Conservation (phyloP, 2,329 filamentous ascomycete species). For the Scopulariopsis brevicaulis region DNA sequence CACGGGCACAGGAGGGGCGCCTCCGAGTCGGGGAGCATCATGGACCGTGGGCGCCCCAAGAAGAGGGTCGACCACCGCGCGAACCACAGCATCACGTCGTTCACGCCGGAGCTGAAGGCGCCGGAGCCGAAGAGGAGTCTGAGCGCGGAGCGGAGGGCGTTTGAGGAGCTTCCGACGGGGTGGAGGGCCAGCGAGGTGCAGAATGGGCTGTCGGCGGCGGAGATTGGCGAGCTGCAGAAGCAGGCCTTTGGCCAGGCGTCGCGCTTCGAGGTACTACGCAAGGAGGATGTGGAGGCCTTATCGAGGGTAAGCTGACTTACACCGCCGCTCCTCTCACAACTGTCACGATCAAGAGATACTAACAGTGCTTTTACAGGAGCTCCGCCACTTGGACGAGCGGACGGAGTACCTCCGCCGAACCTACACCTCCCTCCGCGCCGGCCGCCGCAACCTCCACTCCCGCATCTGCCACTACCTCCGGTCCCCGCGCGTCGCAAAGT, state of each 20-base stretch:
- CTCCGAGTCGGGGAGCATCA: constrained; percentile 47
- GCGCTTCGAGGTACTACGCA: constrained; percentile 52
- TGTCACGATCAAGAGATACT: background rate
- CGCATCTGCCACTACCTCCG: constrained; percentile 70
- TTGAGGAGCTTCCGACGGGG: constrained; percentile 50
- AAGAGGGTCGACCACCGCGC: constrained; percentile 24
- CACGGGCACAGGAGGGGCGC: constrained; percentile 37
- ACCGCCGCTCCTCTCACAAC: background rate
- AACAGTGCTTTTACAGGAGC: constrained; percentile 37
- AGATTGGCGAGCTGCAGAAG: constrained; percentile 39
- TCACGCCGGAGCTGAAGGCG: constrained; percentile 17
- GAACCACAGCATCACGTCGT: background rate
- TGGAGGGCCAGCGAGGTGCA: constrained; percentile 40
- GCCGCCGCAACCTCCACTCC: constrained; percentile 63
- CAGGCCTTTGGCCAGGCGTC: constrained; percentile 52
- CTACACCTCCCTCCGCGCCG: constrained; percentile 63
- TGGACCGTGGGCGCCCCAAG: constrained; percentile 50
- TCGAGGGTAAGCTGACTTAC: constrained; percentile 36
- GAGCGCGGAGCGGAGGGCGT: constrained; percentile 43
- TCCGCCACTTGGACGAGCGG: constrained; percentile 64
- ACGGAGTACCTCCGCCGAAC: constrained; percentile 70
- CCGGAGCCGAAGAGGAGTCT: constrained; percentile 30
- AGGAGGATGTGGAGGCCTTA: constrained; percentile 51
- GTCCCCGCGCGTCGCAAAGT: constrained; percentile 57
- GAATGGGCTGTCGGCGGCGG: constrained; percentile 31